These are phyloP conservation scores for Termitomyces sp. DNA, from an alignment of 768 basidiomycete species.

Conservation along the genomic window DNA sequence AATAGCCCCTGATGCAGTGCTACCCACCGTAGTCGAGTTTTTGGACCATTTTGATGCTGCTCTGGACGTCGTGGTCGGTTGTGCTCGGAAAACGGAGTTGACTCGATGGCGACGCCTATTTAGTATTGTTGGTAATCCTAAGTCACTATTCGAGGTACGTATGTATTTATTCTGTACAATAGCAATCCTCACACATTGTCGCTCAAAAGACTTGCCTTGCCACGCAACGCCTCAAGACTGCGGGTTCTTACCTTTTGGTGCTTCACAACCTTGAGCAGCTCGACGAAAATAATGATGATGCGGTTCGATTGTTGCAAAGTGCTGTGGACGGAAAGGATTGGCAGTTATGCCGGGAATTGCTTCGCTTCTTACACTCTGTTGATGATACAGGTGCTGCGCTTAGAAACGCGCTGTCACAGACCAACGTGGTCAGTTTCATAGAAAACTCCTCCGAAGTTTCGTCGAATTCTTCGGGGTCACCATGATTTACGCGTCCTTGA, in stretches of 20 bases:
- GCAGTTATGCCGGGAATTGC: slow-evolving; percentile 87
- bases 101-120: slow-evolving; percentile 89
- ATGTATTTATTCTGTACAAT: slow-evolving; percentile 1
- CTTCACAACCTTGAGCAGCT: slow-evolving; percentile 91
- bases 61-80: slow-evolving; percentile 91
- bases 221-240: slow-evolving; percentile 76
- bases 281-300: slow-evolving; percentile 77
- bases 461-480: slow-evolving; percentile 4
- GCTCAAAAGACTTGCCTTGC: slow-evolving; percentile 64
- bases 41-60: slow-evolving; percentile 92
- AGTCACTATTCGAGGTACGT: slow-evolving; percentile 83
- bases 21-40: slow-evolving; percentile 80
- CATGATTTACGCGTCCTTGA: not conserved
- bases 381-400: slow-evolving; percentile 82
- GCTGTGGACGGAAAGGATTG: slow-evolving; percentile 82
- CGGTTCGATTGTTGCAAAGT: slow-evolving; percentile 72
- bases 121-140: slow-evolving; percentile 86
- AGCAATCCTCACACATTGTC: not conserved
- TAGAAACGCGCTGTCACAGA: slow-evolving; percentile 50
- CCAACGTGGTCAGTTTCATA: slow-evolving; percentile 21
- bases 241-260: slow-evolving; percentile 90
- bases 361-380: slow-evolving; percentile 90
- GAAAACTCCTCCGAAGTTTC: slow-evolving; percentile 13
- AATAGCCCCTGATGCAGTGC: slow-evolving; percentile 36
- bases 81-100: slow-evolving; percentile 95